These are phyloP conservation scores for Ceratocystis colombiana DNA, from an alignment of 2,329 filamentous ascomycete genomes.

Conservation along the genomic window DNA sequence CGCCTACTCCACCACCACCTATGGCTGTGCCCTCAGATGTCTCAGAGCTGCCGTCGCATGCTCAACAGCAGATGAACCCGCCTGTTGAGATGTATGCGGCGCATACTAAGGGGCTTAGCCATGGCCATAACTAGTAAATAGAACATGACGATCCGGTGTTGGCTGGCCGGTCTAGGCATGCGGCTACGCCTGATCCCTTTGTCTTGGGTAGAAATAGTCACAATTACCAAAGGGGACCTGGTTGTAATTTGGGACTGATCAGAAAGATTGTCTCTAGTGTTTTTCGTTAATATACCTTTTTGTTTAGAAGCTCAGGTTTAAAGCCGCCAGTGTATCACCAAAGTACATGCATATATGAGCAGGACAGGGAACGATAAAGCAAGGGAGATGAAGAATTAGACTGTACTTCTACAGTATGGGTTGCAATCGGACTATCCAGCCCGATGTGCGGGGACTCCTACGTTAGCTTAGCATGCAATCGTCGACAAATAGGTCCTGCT, in stretches of 20 bases:
- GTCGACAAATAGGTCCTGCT: not conserved
- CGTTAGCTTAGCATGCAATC: too few species aligned
- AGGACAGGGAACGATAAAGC: not conserved
- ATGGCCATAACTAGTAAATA: not conserved
- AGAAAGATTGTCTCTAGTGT: not conserved
- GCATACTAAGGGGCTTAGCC: too few species aligned
- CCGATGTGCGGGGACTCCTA: too few species aligned
- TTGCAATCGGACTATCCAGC: too few species aligned
- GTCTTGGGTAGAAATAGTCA: not conserved
- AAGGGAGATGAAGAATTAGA: not conserved
- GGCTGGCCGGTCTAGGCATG: not conserved
- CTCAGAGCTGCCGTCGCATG: conserved; percentile 54
- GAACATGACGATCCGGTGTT: too few species aligned
- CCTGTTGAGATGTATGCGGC: conserved; percentile 20
- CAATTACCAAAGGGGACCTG: not conserved
- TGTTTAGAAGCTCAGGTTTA: not conserved
- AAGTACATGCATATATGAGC: not conserved
- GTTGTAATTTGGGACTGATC: not conserved
- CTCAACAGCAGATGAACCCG: conserved; percentile 20
- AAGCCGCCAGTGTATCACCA: not conserved
- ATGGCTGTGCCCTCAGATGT: conserved; percentile 16
- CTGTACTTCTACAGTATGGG: too few species aligned
- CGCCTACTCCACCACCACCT: conserved; percentile 5
- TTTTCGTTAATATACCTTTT: not conserved
- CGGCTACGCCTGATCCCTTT: not conserved